phyloP scores from a whole-genome alignment of 352 stramenopile species.

The Phytopythium litorale region DNA sequence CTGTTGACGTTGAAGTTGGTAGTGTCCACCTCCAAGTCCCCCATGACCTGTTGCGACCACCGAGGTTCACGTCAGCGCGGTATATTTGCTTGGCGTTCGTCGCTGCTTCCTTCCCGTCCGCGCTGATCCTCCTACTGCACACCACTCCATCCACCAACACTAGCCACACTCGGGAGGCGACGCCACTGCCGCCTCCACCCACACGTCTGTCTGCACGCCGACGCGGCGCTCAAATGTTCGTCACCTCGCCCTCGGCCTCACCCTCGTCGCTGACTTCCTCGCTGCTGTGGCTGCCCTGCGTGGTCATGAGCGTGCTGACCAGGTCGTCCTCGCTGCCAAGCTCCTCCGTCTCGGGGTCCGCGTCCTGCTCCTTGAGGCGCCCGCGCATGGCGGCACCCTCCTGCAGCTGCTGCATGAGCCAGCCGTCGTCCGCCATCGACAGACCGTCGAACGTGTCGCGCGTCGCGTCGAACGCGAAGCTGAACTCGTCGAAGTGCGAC shows the following conservation, averaged over 20 bases:
- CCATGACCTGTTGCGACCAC: no score
- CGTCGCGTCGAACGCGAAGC: conserved; percentile 80
- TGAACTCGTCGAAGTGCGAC: conserved; percentile 87
- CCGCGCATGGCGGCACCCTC: conserved; percentile 74
- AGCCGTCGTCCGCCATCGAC: conserved; percentile 82
- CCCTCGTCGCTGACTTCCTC: conserved; percentile 53
- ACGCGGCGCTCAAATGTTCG: conserved; percentile 22
- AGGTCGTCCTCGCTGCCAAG: conserved; percentile 56
- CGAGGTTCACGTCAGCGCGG: no score
- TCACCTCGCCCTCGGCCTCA: conserved; percentile 29
- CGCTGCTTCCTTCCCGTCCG: neutral
- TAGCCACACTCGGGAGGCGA: neutral
- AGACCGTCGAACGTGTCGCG: conserved; percentile 72
- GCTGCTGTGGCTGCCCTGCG: conserved; percentile 59
- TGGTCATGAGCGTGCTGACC: conserved; percentile 31
- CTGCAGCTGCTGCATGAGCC: conserved; percentile 74
- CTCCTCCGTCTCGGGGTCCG: conserved; percentile 41
- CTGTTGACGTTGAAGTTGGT: neutral
- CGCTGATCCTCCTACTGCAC: neutral
- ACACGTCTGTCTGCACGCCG: no score
- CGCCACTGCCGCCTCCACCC: neutral
- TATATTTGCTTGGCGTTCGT: neutral
- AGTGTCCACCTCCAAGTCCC: no score
- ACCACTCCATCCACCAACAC: neutral
- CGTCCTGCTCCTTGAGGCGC: conserved; percentile 59